Evolutionary conservation across 2,329 filamentous ascomycete genomes (phyloP), one percentile per base, ranked within the genome.

Genomic region (Epichloe aotearoae): DNA sequence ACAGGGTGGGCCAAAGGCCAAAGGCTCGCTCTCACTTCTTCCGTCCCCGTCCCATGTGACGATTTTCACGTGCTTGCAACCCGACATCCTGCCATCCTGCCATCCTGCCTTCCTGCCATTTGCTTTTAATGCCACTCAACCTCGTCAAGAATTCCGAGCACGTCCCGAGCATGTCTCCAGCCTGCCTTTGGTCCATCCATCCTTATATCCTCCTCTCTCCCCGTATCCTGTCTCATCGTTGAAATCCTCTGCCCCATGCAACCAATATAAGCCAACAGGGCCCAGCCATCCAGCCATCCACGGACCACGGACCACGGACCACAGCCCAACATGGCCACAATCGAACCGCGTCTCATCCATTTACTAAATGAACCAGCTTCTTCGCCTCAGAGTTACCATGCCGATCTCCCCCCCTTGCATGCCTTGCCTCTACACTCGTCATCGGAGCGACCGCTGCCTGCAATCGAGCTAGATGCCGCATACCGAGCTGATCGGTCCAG

Each of bases 341-440:
- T 83, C 67, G 80, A 83, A 73, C 80, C 80, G 62, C 77, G 79
- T 62, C 71, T 83, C 57, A 83, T 82, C 62, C 78, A 82, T 63
- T 67, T 83, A 57, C 70, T 83, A 60, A 83, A 83, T 65, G 75
- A 79, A 59, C 72, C 71, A 46, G 70, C 70, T 19, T 52, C 53
- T 41, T 69, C 70, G 55, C 72, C 73, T 44, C 71, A 71, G 56
- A 66, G 69, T 58, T 69, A 67, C 58, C 70, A 72, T 54, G 66
- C 73, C 59, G 75, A 78, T 53, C 71, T 80, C 3, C 77, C 79
- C 73, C 79, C 73, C 78, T 67, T 80, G 41, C 74, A 79, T 54
- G 66, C 68, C 64, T 54, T 72, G 44, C 62, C 69, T 55, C 70
- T 72, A 46, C 66, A 70, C 17, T 69, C 69, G 53, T 61, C 68